Conservation (phyloP, 345 rosid genomes). For the Salix viminalis region DNA sequence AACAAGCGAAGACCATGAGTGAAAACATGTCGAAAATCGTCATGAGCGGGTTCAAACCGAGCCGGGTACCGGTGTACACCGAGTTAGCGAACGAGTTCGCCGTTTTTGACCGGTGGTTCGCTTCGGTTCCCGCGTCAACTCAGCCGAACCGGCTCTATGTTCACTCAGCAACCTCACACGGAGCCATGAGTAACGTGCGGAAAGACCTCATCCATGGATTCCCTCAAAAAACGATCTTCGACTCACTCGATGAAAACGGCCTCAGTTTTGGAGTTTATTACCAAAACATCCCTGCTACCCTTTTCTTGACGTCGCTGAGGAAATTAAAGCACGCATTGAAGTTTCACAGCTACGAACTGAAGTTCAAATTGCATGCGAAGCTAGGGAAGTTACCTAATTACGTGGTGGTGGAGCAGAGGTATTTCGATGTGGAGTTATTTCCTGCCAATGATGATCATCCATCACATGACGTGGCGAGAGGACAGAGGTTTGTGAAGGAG, state of each 20-base stretch:
- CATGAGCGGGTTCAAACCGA: conserved; percentile 85
- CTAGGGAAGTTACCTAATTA: conserved; percentile 76
- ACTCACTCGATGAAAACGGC: conserved; percentile 76
- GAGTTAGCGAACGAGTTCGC: conserved; percentile 82
- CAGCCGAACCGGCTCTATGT: conserved; percentile 97
- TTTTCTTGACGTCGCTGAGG: conserved; percentile 70
- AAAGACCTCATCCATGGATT: conserved; percentile 84
- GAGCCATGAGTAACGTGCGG: conserved; percentile 74
- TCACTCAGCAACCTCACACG: conserved; percentile 98
- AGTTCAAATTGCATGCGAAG: conserved; percentile 65
- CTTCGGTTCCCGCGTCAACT: conserved; percentile 95
- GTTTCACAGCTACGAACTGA: conserved; percentile 61
- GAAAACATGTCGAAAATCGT: conserved; percentile 58
- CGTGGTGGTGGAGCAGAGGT: conserved; percentile 83
- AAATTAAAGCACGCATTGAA: conserved; percentile 59
- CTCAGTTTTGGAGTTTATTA: conserved; percentile 84
- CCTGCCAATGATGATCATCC: conserved; percentile 98
- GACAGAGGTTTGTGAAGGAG: conserved; percentile 90
- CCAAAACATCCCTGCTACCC: conserved; percentile 93
- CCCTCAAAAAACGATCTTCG: conserved; percentile 91
- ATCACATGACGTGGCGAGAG: conserved; percentile 82
- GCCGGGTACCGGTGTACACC: conserved; percentile 62
- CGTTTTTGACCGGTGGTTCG: conserved; percentile 95
- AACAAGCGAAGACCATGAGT: conserved; percentile 71
- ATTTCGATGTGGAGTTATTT: conserved; percentile 53